These are phyloP conservation scores for Salicornia ramosissima DNA, from an alignment of 148 eudicot genomes.

Conservation along the genomic window DNA sequence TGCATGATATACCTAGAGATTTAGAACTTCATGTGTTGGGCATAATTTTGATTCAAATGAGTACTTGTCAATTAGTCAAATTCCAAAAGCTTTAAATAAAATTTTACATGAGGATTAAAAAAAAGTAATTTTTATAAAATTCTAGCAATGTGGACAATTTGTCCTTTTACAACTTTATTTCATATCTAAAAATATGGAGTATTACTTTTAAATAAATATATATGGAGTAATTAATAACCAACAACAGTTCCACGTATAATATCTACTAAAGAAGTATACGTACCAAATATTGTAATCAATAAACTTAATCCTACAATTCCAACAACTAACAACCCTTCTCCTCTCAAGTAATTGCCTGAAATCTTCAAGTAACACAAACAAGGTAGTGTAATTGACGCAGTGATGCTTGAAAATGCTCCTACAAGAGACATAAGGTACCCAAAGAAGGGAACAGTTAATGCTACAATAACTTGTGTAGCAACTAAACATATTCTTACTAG, in stretches of 20 bases:
- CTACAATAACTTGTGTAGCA: slow-evolving; percentile 38
- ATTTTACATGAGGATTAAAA: no score
- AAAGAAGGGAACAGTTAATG: slow-evolving; percentile 42
- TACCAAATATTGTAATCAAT: slow-evolving; percentile 37
- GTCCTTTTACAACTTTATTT: no score
- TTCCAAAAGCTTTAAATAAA: no score
- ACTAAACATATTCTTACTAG: slow-evolving; percentile 36
- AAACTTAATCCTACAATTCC: slow-evolving; percentile 29
- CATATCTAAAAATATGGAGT: no score
- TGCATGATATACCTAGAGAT: no score
- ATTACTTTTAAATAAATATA: no score
- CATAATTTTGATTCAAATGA: no score
- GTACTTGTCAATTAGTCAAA: no score
- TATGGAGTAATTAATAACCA: slow-evolving; percentile 4
- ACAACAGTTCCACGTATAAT: slow-evolving; percentile 24
- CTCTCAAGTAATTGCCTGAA: slow-evolving; percentile 19
- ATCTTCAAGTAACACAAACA: slow-evolving; percentile 60
- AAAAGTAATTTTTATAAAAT: no score
- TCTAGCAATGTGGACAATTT: no score
- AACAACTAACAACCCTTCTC: slow-evolving; percentile 27
- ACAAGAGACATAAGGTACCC: slow-evolving; percentile 47
- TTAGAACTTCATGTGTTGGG: no score
- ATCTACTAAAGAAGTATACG: slow-evolving; percentile 37
- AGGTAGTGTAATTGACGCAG: slow-evolving; percentile 40
- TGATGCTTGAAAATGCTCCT: slow-evolving; percentile 43